phyloP scores from a whole-genome alignment of 129 eudicot species.

The Ambrosia trifida region DNA sequence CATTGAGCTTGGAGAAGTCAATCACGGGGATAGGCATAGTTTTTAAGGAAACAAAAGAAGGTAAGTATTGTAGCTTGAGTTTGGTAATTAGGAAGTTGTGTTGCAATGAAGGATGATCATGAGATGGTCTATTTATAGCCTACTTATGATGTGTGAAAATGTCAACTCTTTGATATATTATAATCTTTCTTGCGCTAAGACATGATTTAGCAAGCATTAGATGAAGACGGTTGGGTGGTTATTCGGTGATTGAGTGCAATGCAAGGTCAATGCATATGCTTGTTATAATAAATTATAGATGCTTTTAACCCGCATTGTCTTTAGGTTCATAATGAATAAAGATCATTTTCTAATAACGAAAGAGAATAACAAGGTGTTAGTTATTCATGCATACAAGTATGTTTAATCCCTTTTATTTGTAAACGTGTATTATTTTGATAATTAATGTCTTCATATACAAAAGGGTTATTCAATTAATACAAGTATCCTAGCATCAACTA shows the following conservation, averaged over 20 bases:
- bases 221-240: conserved; percentile 45
- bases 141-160: conserved; percentile 26
- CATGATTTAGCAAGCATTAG: conserved; percentile 36
- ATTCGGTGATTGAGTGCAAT: conserved; percentile 24
- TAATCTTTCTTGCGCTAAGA: conserved; percentile 24
- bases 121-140: conserved; percentile 46
- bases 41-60: conserved; percentile 5
- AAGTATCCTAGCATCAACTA: too few relatives aligned
- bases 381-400: not conserved
- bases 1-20: conserved; percentile 79
- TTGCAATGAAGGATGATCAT: conserved; percentile 25
- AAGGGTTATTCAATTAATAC: too few relatives aligned
- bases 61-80: not conserved
- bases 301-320: conserved; percentile 34
- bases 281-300: conserved; percentile 25
- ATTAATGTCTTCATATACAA: not conserved
- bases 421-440: not conserved
- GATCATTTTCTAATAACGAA: not conserved
- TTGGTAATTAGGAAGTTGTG: conserved; percentile 16
- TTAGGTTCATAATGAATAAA: conserved; percentile 33
- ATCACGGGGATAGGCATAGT: conserved; percentile 83
- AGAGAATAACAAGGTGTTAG: not conserved
- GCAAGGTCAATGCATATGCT: conserved; percentile 46
- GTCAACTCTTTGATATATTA: conserved; percentile 44
- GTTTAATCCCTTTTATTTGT: not conserved